Conservation (phyloP, 2,329 filamentous ascomycete genomes). For the Triangularia verruculosa region DNA sequence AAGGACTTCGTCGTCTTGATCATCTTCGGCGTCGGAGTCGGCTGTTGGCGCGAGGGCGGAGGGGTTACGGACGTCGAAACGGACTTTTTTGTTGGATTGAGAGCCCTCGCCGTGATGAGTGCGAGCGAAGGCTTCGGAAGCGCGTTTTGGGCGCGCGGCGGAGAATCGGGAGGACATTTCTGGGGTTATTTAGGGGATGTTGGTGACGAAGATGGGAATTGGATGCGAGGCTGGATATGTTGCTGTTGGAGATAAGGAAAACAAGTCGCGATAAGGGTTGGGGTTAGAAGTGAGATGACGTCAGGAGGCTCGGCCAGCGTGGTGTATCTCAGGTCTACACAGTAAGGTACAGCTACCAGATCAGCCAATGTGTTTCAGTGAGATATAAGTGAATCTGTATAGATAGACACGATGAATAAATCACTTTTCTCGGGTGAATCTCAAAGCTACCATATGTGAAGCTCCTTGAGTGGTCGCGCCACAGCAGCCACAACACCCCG, state of each 20-base stretch:
- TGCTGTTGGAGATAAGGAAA: not conserved
- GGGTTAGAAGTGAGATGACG: not conserved
- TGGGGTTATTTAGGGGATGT: not conserved
- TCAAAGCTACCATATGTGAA: not conserved
- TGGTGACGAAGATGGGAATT: not conserved
- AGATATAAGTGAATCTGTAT: too few species aligned
- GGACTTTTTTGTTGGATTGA: slow-evolving; percentile 66
- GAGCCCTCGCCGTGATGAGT: slow-evolving; percentile 60
- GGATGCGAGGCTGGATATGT: not conserved
- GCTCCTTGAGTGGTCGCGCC: not conserved
- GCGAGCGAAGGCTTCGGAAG: slow-evolving; percentile 75
- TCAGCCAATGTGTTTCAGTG: too few species aligned
- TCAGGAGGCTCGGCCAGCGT: not conserved
- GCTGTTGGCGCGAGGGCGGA: slow-evolving; percentile 85
- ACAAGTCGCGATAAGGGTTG: not conserved
- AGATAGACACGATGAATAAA: not conserved
- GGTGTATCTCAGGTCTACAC: too few species aligned
- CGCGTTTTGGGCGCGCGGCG: slow-evolving; percentile 76
- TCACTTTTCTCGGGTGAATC: not conserved
- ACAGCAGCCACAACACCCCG: slow-evolving; percentile 11
- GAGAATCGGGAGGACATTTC: slow-evolving; percentile 50
- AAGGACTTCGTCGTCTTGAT: slow-evolving; percentile 61
- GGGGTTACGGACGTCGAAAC: slow-evolving; percentile 93
- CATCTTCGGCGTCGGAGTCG: slow-evolving; percentile 65
- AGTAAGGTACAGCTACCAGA: too few species aligned